These are phyloP conservation scores for Colletotrichum sp. DNA, from an alignment of 2,329 filamentous ascomycete species.

Conservation along the genomic window DNA sequence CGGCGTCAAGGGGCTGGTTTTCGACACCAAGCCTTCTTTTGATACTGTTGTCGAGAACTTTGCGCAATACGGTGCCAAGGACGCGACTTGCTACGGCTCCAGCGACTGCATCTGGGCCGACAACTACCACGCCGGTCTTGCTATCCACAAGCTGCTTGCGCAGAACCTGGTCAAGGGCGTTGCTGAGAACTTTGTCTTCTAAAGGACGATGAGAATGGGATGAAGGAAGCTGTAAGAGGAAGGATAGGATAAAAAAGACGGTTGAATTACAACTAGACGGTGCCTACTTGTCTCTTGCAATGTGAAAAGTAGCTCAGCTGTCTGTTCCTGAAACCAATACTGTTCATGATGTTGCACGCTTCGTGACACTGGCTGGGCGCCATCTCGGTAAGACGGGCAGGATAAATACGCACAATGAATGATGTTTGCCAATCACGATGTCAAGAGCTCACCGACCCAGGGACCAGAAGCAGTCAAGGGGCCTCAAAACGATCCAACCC, in stretches of 20 bases:
- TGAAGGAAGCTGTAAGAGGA: neutral
- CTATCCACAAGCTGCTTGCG: conserved; percentile 45
- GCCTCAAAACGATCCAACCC: neutral
- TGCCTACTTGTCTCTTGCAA: neutral
- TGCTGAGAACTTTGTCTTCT: conserved; percentile 13
- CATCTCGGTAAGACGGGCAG: neutral
- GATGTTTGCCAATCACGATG: neutral
- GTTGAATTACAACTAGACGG: neutral
- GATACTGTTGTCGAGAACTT: conserved; percentile 43
- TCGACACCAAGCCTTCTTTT: conserved; percentile 47
- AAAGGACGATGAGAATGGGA: neutral
- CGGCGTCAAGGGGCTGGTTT: conserved; percentile 35
- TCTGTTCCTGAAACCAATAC: neutral
- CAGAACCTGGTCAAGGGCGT: conserved; percentile 34
- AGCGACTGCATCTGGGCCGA: conserved; percentile 51
- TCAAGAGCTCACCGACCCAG: neutral
- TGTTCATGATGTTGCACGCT: neutral
- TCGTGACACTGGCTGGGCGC: neutral
- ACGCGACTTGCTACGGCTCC: conserved; percentile 43
- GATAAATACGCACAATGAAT: neutral
- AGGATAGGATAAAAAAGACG: neutral
- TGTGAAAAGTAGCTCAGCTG: neutral
- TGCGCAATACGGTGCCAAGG: conserved; percentile 14
- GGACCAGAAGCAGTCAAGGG: neutral
- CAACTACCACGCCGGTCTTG: conserved; percentile 44